These are phyloP conservation scores for Wickerhamiella cacticola DNA, from an alignment of 805 yeast genomes.

Conservation along the genomic window DNA sequence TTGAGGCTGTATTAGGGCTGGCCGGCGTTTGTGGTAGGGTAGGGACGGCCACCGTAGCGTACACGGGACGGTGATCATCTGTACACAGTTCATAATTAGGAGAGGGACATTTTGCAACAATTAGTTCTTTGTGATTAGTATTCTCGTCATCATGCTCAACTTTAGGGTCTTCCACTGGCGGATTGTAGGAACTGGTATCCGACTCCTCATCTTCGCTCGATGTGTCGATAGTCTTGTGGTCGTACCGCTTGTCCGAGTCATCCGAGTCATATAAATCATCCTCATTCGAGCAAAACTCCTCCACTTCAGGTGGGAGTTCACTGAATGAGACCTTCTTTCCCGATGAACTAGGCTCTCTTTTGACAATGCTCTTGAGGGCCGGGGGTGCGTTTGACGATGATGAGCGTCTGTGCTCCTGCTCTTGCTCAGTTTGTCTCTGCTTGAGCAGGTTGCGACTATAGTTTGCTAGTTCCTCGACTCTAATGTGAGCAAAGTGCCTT, in stretches of 20 bases:
- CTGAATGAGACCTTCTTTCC: constrained; percentile 22
- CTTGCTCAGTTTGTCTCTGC: constrained; percentile 8
- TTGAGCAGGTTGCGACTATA: constrained; percentile 14
- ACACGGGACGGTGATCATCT: too few species aligned
- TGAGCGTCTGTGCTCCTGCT: not conserved
- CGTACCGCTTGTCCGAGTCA: constrained; percentile 7
- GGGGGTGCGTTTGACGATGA: constrained; percentile 9
- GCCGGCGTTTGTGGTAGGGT: too few species aligned
- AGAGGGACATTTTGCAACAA: too few species aligned
- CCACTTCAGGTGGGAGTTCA: constrained; percentile 19
- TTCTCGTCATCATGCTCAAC: not conserved
- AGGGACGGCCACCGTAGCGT: too few species aligned
- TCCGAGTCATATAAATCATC: not conserved
- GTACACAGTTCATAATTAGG: too few species aligned
- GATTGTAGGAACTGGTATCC: not conserved
- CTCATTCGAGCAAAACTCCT: constrained; percentile 5
- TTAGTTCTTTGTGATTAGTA: not conserved
- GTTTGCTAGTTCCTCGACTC: constrained; percentile 18
- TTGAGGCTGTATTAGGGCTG: not conserved
- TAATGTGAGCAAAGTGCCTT: constrained; percentile 11
- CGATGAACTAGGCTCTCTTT: constrained; percentile 18
- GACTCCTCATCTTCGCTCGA: not conserved
- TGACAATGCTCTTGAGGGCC: constrained; percentile 20
- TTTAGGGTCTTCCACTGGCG: not conserved
- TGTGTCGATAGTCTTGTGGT: not conserved